Evolutionary conservation across 192 early-diverging fungal genomes (phyloP).

Genomic region (Physocladia obscura): DNA sequence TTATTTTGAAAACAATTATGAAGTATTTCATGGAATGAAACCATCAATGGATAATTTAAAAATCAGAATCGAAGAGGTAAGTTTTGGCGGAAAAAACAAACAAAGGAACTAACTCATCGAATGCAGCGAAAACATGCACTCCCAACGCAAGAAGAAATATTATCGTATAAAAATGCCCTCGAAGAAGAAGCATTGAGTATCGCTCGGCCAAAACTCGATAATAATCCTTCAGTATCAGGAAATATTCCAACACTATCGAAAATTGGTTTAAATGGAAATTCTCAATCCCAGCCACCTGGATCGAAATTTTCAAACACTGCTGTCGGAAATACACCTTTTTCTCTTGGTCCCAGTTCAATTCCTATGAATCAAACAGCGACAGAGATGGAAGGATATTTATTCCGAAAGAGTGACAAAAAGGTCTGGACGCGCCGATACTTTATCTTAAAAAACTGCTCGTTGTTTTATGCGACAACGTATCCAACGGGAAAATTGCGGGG

Average conservation of each 20-base stretch:
- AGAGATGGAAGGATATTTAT: slow-evolving; percentile 70
- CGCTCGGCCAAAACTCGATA: slow-evolving; percentile 16
- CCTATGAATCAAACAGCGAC: slow-evolving; percentile 22
- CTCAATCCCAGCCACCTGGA: neutral
- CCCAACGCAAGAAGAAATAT: slow-evolving; percentile 21
- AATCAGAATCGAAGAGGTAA: slow-evolving; percentile 22
- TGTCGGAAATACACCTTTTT: too few species aligned
- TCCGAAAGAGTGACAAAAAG: slow-evolving; percentile 51
- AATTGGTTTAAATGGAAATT: neutral
- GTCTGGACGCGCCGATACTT: slow-evolving; percentile 63
- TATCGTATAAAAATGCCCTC: slow-evolving; percentile 22
- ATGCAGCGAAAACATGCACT: slow-evolving; percentile 19
- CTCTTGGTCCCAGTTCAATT: neutral
- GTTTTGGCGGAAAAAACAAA: slow-evolving; percentile 17
- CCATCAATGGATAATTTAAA: slow-evolving; percentile 41
- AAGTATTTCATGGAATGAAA: slow-evolving; percentile 35
- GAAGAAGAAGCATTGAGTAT: slow-evolving; percentile 29
- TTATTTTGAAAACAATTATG: slow-evolving; percentile 32
- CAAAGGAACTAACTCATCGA: neutral
- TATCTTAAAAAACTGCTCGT: slow-evolving; percentile 58
- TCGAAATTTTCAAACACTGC: too few species aligned
- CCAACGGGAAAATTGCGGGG: slow-evolving; percentile 49
- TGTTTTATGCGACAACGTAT: slow-evolving; percentile 38
- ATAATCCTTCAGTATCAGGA: neutral
- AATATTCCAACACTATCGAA: neutral